Percentiles rank a stretch among this genome's conserved stretches.
Evolutionary conservation across 1,139 yeast species (phyloP).

Genomic region (Yamadazyma sp.): DNA sequence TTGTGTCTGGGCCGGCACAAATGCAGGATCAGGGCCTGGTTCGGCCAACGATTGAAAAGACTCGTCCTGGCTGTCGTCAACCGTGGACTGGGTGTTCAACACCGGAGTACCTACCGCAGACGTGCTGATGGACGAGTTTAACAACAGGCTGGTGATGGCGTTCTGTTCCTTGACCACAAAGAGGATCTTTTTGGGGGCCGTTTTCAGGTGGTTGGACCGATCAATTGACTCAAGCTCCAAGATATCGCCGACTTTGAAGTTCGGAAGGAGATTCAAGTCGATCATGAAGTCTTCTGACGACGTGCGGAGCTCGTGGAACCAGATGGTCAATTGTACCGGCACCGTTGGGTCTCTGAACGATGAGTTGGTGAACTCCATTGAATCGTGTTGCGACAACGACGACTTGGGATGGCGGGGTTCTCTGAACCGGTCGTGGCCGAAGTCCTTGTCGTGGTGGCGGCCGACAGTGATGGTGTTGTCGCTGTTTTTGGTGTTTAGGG

Average conservation of each 20-base stretch:
- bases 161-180: constrained; percentile 11
- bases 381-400: constrained; percentile 11
- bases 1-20: not conserved
- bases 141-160: constrained; percentile 3
- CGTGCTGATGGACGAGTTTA: not conserved
- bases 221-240: constrained; percentile 51
- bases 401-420: constrained; percentile 7
- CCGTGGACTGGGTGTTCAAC: constrained; percentile 1
- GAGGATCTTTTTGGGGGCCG: constrained; percentile 6
- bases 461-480: constrained; percentile 18
- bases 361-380: constrained; percentile 6
- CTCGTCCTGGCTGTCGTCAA: constrained; percentile 7
- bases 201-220: not conserved
- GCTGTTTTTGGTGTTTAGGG: constrained; percentile 12
- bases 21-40: not conserved
- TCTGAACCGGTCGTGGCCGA: constrained; percentile 9
- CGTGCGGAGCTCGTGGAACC: constrained; percentile 72
- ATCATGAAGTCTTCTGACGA: constrained; percentile 61
- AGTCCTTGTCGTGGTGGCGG: constrained; percentile 11
- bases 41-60: constrained; percentile 3
- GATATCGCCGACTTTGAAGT: constrained; percentile 64
- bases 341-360: constrained; percentile 12
- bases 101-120: constrained; percentile 5
- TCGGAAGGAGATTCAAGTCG: constrained; percentile 57
- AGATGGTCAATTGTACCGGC: constrained; percentile 52